These are phyloP conservation scores for Aspergillus heteromorphus DNA, from an alignment of 495 filamentous ascomycete genomes.

Conservation along the genomic window DNA sequence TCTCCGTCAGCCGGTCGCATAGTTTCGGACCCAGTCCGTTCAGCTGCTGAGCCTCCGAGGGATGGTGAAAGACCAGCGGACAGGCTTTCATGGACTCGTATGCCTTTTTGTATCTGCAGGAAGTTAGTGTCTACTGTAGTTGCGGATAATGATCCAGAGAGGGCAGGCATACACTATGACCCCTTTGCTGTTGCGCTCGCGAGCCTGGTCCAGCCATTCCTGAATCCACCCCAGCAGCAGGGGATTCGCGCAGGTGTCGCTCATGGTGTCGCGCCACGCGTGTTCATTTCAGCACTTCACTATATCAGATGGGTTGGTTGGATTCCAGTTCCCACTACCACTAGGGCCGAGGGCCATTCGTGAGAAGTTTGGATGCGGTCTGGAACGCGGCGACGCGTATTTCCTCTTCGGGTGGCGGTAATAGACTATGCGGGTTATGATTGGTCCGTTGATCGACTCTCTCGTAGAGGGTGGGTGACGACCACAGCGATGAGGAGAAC, in stretches of 20 bases:
- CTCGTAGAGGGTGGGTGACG: no score
- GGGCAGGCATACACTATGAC: slow-evolving; percentile 48
- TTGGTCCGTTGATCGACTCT: no score
- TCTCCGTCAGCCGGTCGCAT: slow-evolving; percentile 64
- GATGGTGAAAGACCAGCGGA: slow-evolving; percentile 68
- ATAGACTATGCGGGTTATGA: neutral
- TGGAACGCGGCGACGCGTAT: neutral
- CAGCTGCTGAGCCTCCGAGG: slow-evolving; percentile 65
- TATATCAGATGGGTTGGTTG: no score
- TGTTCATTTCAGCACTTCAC: no score
- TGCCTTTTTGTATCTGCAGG: slow-evolving; percentile 64
- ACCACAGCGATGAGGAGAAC: no score
- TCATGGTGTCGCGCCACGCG: slow-evolving; percentile 22
- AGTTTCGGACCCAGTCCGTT: slow-evolving; percentile 68
- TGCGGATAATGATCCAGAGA: neutral
- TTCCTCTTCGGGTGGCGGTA: neutral
- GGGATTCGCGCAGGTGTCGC: slow-evolving; percentile 60
- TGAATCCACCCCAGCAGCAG: slow-evolving; percentile 70
- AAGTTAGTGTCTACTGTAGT: slow-evolving; percentile 9
- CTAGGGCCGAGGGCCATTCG: no score
- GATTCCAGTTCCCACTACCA: no score
- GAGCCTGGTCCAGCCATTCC: slow-evolving; percentile 73
- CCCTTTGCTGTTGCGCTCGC: slow-evolving; percentile 66
- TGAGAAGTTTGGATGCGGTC: neutral
- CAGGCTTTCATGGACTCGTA: slow-evolving; percentile 78